Conservation (phyloP, 2,329 filamentous ascomycete genomes). For the Daldinia eschscholtzii region DNA sequence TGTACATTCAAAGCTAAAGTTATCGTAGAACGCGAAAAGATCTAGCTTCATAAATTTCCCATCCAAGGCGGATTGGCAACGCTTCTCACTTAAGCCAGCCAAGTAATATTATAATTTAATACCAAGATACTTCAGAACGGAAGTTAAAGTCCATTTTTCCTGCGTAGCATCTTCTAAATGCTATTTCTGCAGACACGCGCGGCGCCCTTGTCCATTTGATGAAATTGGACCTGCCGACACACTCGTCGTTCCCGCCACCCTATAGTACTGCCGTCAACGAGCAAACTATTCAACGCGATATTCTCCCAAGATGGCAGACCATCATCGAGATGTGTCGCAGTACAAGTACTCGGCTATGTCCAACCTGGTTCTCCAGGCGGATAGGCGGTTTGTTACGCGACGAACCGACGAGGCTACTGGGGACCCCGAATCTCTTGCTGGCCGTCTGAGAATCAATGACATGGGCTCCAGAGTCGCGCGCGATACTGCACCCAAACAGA, state of each 20-base stretch:
- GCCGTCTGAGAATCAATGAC: constrained; percentile 90
- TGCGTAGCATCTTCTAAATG: constrained; percentile 45
- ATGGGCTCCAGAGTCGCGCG: constrained; percentile 90
- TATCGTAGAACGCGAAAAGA: constrained; percentile 31
- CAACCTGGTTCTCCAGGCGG: constrained; percentile 99
- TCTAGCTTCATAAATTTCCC: constrained; percentile 38
- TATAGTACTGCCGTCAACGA: constrained; percentile 27
- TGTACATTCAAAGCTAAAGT: constrained; percentile 25
- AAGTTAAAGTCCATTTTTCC: background rate
- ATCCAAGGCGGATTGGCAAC: constrained; percentile 24
- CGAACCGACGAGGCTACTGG: constrained; percentile 95
- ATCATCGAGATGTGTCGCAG: constrained; percentile 87
- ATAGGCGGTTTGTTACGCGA: constrained; percentile 93
- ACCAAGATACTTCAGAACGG: background rate
- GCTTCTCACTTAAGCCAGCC: constrained; percentile 3
- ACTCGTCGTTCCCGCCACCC: constrained; percentile 31
- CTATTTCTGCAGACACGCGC: constrained; percentile 39
- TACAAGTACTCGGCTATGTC: constrained; percentile 99
- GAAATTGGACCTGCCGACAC: constrained; percentile 47
- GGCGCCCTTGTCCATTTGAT: constrained; percentile 51
- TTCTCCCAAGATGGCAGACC: constrained; percentile 74
- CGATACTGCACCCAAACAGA: constrained; percentile 83
- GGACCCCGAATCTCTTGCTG: constrained; percentile 96
- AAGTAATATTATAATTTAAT: constrained; percentile 4
- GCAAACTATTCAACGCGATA: constrained; percentile 30